Percentiles rank a stretch among this genome's conserved stretches.
Evolutionary conservation across 345 rosid genomes (phyloP).

Genomic region (Camelina laxa): DNA sequence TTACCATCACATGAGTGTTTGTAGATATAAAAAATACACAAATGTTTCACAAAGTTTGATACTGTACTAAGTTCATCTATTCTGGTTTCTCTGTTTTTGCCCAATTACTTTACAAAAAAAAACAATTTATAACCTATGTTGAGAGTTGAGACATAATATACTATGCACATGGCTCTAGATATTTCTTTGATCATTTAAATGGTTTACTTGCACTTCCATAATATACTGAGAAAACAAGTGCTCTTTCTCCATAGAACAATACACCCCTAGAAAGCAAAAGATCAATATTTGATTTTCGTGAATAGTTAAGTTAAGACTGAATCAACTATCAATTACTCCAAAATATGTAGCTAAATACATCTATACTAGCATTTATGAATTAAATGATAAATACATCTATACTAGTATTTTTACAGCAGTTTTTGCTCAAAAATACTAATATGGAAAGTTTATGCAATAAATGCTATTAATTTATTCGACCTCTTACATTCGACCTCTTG

Average conservation of each 20-base stretch:
- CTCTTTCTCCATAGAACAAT: too few relatives aligned
- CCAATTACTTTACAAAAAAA: background rate
- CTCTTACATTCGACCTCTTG: too few relatives aligned
- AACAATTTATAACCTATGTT: background rate
- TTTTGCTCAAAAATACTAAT: too few relatives aligned
- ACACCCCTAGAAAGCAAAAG: background rate
- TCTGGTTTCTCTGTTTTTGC: background rate
- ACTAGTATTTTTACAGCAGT: too few relatives aligned
- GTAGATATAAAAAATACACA: conserved; percentile 28
- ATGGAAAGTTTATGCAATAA: too few relatives aligned
- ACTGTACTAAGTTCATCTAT: conserved; percentile 20
- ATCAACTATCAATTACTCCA: background rate
- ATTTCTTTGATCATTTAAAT: too few relatives aligned
- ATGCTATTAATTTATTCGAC: too few relatives aligned
- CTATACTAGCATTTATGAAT: too few relatives aligned
- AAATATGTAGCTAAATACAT: background rate
- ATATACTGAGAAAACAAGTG: too few relatives aligned
- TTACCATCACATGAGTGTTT: conserved; percentile 19
- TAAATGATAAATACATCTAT: background rate
- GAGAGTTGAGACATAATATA: too few relatives aligned
- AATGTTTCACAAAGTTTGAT: conserved; percentile 5
- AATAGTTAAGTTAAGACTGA: background rate
- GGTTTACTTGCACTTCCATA: too few relatives aligned
- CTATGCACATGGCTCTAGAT: too few relatives aligned
- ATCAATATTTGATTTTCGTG: background rate